Conservation (phyloP, 1,139 yeast species). For the Pneumocystis oryctolagi region DNA sequence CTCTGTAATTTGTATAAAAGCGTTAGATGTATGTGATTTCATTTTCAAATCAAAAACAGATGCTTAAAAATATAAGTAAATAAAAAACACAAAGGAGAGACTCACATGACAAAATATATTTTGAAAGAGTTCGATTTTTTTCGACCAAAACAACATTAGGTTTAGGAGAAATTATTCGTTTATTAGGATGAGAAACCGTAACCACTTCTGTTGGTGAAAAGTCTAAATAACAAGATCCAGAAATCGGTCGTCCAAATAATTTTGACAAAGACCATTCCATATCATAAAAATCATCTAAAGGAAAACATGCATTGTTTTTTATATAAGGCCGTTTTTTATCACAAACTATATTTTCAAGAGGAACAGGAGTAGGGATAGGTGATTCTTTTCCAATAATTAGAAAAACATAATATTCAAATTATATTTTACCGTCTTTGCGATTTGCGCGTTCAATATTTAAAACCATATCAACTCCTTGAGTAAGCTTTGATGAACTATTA, state of each 20-base stretch:
- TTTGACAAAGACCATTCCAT: conserved; percentile 43
- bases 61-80: neutral
- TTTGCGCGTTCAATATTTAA: conserved; percentile 55
- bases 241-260: conserved; percentile 30
- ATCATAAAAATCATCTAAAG: conserved; percentile 38
- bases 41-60: neutral
- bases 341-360: conserved; percentile 56
- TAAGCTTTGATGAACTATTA: conserved; percentile 41
- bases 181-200: neutral
- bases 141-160: neutral
- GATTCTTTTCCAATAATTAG: conserved; percentile 24
- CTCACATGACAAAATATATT: neutral
- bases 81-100: neutral
- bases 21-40: neutral
- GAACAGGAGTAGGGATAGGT: conserved; percentile 69
- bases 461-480: conserved; percentile 60
- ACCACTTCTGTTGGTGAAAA: neutral
- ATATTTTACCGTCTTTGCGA: conserved; percentile 21
- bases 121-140: neutral
- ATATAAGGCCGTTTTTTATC: conserved; percentile 41
- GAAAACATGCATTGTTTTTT: conserved; percentile 64
- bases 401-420: neutral
- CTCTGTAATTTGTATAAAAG: conserved; percentile 16
- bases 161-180: neutral
- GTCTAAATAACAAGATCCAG: conserved; percentile 44